Conservation (phyloP, 139 green algal species). For the Ulvella scutata region DNA sequence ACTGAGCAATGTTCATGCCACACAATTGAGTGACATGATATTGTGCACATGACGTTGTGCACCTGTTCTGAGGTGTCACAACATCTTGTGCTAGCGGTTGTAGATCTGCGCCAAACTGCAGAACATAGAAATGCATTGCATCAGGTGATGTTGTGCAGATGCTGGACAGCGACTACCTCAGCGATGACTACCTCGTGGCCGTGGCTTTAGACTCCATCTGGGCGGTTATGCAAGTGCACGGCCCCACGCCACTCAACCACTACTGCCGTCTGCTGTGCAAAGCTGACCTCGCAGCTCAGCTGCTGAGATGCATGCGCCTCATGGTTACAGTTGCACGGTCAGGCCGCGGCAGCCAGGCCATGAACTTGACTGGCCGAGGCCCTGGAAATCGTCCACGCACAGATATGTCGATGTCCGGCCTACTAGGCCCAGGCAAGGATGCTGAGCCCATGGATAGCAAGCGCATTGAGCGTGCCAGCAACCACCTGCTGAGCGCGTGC, state of each 20-base stretch:
- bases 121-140: slow-evolving; percentile 8
- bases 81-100: too few relatives aligned
- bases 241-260: slow-evolving; percentile 24
- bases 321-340: neutral
- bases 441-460: neutral
- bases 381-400: neutral
- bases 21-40: too few relatives aligned
- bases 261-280: slow-evolving; percentile 49
- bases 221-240: slow-evolving; percentile 31
- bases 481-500: slow-evolving; percentile 20
- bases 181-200: slow-evolving; percentile 16
- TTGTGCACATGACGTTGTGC: too few relatives aligned
- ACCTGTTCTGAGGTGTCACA: too few relatives aligned
- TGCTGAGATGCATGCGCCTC: slow-evolving; percentile 26
- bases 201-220: slow-evolving; percentile 32
- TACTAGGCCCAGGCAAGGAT: neutral
- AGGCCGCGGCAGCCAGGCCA: neutral
- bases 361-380: neutral
- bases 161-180: slow-evolving; percentile 12
- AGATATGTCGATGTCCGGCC: neutral
- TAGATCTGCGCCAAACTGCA: too few relatives aligned
- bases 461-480: neutral
- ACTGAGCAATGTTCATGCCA: too few relatives aligned
- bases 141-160: slow-evolving; percentile 9
- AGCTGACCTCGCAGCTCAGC: slow-evolving; percentile 22